Conservation (phyloP, 2,329 filamentous ascomycete species). For the Trichoderma koningiopsis region DNA sequence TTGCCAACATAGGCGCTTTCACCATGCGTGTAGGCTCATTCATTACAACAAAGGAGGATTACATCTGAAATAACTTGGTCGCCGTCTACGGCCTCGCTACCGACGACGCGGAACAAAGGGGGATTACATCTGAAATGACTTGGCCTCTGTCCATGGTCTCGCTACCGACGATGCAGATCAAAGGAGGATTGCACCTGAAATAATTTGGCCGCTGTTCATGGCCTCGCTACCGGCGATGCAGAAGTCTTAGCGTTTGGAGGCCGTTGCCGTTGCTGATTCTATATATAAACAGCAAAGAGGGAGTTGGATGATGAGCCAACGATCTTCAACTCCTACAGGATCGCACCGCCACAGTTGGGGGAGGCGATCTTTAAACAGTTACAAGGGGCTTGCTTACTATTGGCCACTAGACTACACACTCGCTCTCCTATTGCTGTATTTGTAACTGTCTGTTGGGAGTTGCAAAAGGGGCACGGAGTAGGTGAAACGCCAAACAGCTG, state of each 20-base stretch:
- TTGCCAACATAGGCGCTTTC: not conserved
- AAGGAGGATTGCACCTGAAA: not conserved
- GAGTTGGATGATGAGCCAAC: not conserved
- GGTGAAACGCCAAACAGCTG: conserved; percentile 7
- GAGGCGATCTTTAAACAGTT: not conserved
- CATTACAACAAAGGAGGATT: not conserved
- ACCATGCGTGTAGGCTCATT: not conserved
- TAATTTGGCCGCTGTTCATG: not conserved
- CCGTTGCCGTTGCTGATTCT: not conserved
- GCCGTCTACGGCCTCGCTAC: not conserved
- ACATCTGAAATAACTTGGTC: not conserved
- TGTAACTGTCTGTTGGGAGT: not conserved
- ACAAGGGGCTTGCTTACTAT: not conserved
- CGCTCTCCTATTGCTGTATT: not conserved
- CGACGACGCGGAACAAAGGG: not conserved
- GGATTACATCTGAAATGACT: not conserved
- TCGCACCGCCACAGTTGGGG: not conserved
- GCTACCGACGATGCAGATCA: not conserved
- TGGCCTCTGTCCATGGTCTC: not conserved
- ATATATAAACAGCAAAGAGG: not conserved
- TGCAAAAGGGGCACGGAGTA: conserved; percentile 2
- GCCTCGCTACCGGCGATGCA: not conserved
- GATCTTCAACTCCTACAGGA: not conserved
- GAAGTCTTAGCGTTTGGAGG: not conserved
- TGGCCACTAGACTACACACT: too few species aligned